phyloP scores from a whole-genome alignment of 139 green algal species.

The Chlamydomonas urium region DNA sequence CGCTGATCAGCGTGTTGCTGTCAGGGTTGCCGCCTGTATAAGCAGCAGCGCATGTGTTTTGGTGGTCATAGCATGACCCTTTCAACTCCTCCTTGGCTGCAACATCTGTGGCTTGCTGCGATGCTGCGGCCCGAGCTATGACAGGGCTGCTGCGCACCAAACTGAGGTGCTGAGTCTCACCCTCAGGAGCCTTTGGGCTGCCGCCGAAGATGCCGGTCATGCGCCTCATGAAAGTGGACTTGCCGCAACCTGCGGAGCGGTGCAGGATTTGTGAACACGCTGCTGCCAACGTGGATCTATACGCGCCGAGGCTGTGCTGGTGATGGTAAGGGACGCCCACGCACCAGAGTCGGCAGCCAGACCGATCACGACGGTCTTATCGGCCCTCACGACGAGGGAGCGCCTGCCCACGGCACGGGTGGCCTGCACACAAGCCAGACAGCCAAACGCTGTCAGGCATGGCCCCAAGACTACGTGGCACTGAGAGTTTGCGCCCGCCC shows the following conservation, averaged over 20 bases:
- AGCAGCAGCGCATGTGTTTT: background rate
- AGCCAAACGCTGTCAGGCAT: too few relatives aligned
- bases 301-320: background rate
- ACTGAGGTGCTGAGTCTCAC: constrained; percentile 25
- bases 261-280: constrained; percentile 1
- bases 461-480: too few relatives aligned
- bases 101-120: background rate
- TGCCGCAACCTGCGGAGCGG: constrained; percentile 84
- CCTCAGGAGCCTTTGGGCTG: constrained; percentile 78
- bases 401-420: background rate
- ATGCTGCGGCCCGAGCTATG: background rate
- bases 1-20: constrained; percentile 97
- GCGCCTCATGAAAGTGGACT: constrained; percentile 99
- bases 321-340: constrained; percentile 7
- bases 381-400: background rate
- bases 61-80: background rate
- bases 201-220: constrained; percentile 98
- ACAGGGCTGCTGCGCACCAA: background rate
- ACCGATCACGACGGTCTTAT: constrained; percentile 89
- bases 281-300: background rate
- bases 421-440: too few relatives aligned
- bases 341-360: constrained; percentile 94
- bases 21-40: constrained; percentile 82
- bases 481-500: too few relatives aligned
- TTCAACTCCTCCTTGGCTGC: background rate